These are phyloP conservation scores for Suillus paluster DNA, from an alignment of 768 basidiomycete species.

Conservation along the genomic window DNA sequence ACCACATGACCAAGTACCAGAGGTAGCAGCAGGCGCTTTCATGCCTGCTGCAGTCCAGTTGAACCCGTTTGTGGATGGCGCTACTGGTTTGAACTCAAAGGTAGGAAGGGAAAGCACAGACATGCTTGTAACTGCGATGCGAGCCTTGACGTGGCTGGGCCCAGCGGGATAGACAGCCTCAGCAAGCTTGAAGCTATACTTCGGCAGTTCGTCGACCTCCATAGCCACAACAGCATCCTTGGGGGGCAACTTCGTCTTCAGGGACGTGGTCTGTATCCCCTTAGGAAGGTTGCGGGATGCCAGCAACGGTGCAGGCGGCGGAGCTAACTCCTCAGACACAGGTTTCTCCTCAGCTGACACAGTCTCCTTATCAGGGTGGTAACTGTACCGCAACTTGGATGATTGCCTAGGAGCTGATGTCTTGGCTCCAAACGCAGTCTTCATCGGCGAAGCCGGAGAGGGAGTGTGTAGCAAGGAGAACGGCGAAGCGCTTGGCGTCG, in stretches of 20 bases:
- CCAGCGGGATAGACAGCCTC: slow-evolving; percentile 21
- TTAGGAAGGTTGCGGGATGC: slow-evolving; percentile 37
- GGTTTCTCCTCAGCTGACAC: slow-evolving; percentile 19
- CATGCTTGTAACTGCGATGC: slow-evolving; percentile 44
- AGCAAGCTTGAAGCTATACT: slow-evolving; percentile 32
- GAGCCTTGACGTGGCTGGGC: slow-evolving; percentile 26
- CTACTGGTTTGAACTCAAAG: slow-evolving; percentile 37
- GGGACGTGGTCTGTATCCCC: slow-evolving; percentile 4
- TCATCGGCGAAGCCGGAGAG: slow-evolving; percentile 16
- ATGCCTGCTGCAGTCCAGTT: slow-evolving; percentile 67
- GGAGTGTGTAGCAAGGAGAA: slow-evolving; percentile 25
- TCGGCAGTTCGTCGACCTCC: slow-evolving; percentile 38
- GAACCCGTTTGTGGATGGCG: slow-evolving; percentile 46
- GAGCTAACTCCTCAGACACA: neutral
- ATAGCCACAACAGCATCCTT: slow-evolving; percentile 34
- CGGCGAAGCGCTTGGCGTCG: slow-evolving; percentile 14
- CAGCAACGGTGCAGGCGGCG: slow-evolving; percentile 11
- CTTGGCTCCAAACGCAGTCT: slow-evolving; percentile 41
- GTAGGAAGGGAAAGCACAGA: slow-evolving; percentile 50
- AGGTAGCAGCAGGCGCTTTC: slow-evolving; percentile 43
- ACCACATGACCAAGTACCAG: slow-evolving; percentile 58
- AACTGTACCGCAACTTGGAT: slow-evolving; percentile 77
- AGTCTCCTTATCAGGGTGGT: slow-evolving; percentile 58
- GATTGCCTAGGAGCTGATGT: slow-evolving; percentile 72
- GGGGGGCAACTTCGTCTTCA: slow-evolving; percentile 29